A percentile compares a stretch with the other conserved stretches of the same genome.
Evolutionary conservation across 345 rosid genomes (phyloP).

Genomic region (Geranium rotundifolium): DNA sequence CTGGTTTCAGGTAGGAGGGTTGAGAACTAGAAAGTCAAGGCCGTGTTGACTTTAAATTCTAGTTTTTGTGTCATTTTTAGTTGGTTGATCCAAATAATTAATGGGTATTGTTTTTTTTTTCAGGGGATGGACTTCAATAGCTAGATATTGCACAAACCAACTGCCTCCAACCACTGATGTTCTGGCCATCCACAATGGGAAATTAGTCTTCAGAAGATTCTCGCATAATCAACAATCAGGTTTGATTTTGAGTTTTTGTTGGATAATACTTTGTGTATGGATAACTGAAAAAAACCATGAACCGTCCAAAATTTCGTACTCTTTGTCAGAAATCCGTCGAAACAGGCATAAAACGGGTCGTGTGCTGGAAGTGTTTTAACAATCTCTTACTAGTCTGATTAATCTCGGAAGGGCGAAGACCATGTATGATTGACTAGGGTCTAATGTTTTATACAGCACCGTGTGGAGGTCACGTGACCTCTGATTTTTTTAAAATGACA

Average conservation of each 20-base stretch:
- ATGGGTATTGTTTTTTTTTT: slow-evolving; percentile 4
- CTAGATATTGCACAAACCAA: slow-evolving; percentile 57
- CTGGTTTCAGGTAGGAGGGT: slow-evolving; percentile 39
- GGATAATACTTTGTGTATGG: background rate
- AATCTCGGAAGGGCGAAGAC: too few species aligned
- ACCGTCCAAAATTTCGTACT: too few species aligned
- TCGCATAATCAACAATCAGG: slow-evolving; percentile 50
- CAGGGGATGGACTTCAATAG: slow-evolving; percentile 40
- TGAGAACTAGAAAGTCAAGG: background rate
- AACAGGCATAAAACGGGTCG: too few species aligned
- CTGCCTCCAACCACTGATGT: slow-evolving; percentile 56
- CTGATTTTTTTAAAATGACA: too few species aligned
- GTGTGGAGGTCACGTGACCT: too few species aligned
- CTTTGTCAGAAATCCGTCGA: too few species aligned
- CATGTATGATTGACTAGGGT: too few species aligned
- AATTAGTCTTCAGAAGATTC: slow-evolving; percentile 50
- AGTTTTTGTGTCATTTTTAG: too few species aligned
- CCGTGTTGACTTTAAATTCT: background rate
- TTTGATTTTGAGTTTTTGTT: slow-evolving; percentile 18
- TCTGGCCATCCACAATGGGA: slow-evolving; percentile 63
- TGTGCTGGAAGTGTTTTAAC: too few species aligned
- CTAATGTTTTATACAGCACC: too few species aligned
- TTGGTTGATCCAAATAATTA: slow-evolving; percentile 16
- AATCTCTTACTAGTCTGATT: too few species aligned
- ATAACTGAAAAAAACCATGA: too few species aligned